Evolutionary conservation across 495 filamentous ascomycete genomes (phyloP), one percentile per base, ranked within the genome.

Genomic region (Xylaria longipes): DNA sequence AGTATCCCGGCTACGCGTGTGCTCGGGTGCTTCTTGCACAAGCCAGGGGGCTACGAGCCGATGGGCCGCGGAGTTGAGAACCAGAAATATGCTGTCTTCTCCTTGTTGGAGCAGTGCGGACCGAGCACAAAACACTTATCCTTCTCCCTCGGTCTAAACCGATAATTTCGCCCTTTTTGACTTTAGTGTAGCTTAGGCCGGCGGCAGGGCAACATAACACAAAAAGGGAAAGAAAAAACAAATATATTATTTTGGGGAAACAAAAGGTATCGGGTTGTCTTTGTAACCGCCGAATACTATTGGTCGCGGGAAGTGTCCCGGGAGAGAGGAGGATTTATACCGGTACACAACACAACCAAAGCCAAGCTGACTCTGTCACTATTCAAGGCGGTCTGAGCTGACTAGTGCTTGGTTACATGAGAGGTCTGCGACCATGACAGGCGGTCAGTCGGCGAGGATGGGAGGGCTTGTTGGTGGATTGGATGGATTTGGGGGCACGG

Each of bases 361-460:
- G 27, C 70, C 63, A 67, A 72, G 70, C 70, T 72, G 70, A 72
- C 64, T 50, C 64, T 67, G 70, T 58, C 56, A 58, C 43, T 67
- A 54, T 68, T 63, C 70, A 62, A 72, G 70, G 70, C 70, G 70
- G 70, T 72, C 70, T 72, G 70, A 71, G 70, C 70, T 72, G 70
- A 72, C 70, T 72, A 72, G 70, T 63, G 64, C 64, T 63, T 62
- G 70, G 69, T 71, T 71, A 71, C 69, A 71, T 71, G 69, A 71
- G 48, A 65, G 69, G 61, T 71, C 48, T 68, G 75, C 75, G 75
- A 70, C 71, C 75, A 75, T 77, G 75, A 79, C 77, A 79, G 73
- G 77, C 77, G 77, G 77, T 79, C 77, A 76, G 75, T 70, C 69
- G 60, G 54, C 61, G 62, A 71, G 69, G 62, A 66, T 57, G 57